A percentile compares a stretch with the other conserved stretches of the same genome.
Conservation (phyloP, 1,139 yeast species). For the Williopsis jadinii region DNA sequence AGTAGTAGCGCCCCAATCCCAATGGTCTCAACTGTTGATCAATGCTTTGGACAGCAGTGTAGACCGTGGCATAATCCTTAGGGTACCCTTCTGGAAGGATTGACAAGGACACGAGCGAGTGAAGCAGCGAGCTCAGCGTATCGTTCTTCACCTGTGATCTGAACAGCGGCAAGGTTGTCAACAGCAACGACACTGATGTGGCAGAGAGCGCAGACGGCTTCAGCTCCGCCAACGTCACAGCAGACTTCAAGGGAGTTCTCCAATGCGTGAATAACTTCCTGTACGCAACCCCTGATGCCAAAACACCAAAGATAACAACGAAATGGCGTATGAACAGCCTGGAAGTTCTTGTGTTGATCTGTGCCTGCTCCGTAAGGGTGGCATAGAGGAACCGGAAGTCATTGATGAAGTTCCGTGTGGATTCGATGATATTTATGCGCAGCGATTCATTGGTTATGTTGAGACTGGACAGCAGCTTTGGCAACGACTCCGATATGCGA, state of each 20-base stretch:
- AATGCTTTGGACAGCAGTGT: constrained; percentile 4
- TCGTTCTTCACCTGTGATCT: constrained; percentile 1
- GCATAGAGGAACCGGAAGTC: constrained; percentile 6
- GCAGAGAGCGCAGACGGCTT: constrained; percentile 1
- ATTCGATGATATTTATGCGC: constrained; percentile 10
- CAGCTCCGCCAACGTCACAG: background rate
- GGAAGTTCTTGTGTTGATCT: constrained; percentile 2
- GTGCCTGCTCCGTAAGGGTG: background rate
- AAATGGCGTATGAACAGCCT: constrained; percentile 5
- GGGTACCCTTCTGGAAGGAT: constrained; percentile 9
- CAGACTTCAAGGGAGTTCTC: constrained; percentile 1
- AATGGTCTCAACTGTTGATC: constrained; percentile 1
- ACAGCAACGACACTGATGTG: constrained; percentile 1
- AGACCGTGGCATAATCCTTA: constrained; percentile 7
- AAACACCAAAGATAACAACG: constrained; percentile 6
- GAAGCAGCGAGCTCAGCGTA: background rate
- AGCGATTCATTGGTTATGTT: constrained; percentile 6
- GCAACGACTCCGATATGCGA: constrained; percentile 3
- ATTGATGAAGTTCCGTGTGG: constrained; percentile 3
- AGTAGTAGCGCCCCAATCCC: background rate
- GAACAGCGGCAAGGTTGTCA: constrained; percentile 5
- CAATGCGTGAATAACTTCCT: constrained; percentile 3
- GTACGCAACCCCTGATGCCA: constrained; percentile 3
- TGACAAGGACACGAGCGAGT: constrained; percentile 3
- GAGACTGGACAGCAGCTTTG: constrained; percentile 5